Percentiles rank a stretch among this genome's conserved stretches.
phyloP scores from a whole-genome alignment of 2,329 filamentous ascomycete genomes.

The Fusarium nematophilum region DNA sequence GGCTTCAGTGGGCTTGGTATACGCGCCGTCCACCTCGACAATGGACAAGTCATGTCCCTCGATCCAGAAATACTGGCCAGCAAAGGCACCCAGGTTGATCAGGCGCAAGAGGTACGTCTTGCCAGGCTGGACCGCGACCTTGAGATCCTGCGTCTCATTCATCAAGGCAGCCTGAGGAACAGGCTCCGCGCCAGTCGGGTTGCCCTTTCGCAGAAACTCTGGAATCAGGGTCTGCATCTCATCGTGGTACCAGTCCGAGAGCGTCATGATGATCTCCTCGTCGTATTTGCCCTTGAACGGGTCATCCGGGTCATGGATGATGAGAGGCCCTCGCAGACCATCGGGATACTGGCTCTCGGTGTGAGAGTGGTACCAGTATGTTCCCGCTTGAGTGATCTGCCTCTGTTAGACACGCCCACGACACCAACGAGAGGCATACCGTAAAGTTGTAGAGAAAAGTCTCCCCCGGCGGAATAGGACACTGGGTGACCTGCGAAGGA shows the following conservation, averaged over 20 bases:
- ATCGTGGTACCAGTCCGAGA: conserved; percentile 80
- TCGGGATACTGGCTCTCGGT: conserved; percentile 76
- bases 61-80: conserved; percentile 74
- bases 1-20: conserved; percentile 68
- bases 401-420: not conserved
- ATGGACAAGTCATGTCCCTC: conserved; percentile 75
- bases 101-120: conserved; percentile 61
- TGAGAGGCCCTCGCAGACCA: conserved; percentile 72
- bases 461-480: conserved; percentile 71
- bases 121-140: conserved; percentile 68
- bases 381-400: conserved; percentile 73
- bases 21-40: conserved; percentile 79
- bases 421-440: conserved; percentile 51
- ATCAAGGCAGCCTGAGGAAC: conserved; percentile 76
- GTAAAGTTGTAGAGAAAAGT: conserved; percentile 78
- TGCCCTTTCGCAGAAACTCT: conserved; percentile 63
- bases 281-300: conserved; percentile 69
- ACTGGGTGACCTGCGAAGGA: conserved; percentile 73
- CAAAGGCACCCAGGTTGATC: conserved; percentile 79
- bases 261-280: conserved; percentile 71
- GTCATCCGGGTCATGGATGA: conserved; percentile 70
- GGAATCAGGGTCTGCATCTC: conserved; percentile 60
- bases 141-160: conserved; percentile 75
- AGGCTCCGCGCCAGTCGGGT: conserved; percentile 70
- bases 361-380: conserved; percentile 85